Base-by-base conservation (phyloP, 148 eudicot species). In the Spergularia marina region DNA sequence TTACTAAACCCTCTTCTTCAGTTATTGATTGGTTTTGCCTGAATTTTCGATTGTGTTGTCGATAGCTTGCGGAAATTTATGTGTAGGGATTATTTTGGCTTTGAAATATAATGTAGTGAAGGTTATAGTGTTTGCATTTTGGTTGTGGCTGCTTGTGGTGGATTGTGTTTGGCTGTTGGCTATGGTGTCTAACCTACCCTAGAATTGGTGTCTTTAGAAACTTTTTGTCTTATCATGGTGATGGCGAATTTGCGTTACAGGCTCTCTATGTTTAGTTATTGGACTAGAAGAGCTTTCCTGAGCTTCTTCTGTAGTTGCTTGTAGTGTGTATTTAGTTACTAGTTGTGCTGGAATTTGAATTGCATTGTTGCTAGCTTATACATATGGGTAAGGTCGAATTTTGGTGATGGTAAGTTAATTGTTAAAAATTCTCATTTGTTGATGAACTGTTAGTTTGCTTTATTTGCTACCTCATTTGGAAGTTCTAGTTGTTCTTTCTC, bases 221-320 rank as follows among this genome's bases (percentile, higher is more conserved):
- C 30, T 23, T 62, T 25, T 25, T 25, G 17, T n/a, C 68, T 65
- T 49, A 39, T 17, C 21, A 40, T 65, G 1, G 69, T 39, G 69
- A 41, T 65, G 41, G 69, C 53, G 17, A 30, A 30, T 30, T 30
- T 30, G 36, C 3, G 36, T 2, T 30, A 30, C 4, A 17, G 14
- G 49, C 20, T 40, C 49, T 65, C 7, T 65, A n/a, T 14, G 0
- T 39, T 0, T 16, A 56, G 95, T 91, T 5, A 80, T 89, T 84
- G 93, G 89, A 74, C 84, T 80, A 74, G 95, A 93, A 86, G 91
- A 88, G 64, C 74, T 83, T 73, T 49, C 53, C 39, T 17, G 49
- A 41, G 18, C 20, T 7, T 17, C 51, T 30, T 6, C 15, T 12
- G 36, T 30, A 30, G 36, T 30, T 30, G 36, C 3, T 30, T 30